phyloP scores from a whole-genome alignment of 2,329 filamentous ascomycete genomes.

The Microcyclosporella mali region DNA sequence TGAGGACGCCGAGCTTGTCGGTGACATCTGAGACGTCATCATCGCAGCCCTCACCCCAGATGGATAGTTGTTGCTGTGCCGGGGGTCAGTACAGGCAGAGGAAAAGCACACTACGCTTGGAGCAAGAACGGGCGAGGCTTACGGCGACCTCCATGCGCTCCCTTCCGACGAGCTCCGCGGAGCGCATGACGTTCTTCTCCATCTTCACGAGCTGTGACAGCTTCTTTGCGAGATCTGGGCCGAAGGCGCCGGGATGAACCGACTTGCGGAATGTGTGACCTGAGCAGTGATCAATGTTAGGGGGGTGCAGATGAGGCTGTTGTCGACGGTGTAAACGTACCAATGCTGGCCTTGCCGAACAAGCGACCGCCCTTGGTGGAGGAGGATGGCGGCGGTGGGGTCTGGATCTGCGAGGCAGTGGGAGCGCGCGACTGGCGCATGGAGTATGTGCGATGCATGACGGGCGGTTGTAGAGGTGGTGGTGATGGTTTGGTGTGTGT shows the following conservation, averaged over 20 bases:
- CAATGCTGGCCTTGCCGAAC: slow-evolving; percentile 78
- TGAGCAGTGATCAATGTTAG: slow-evolving; percentile 28
- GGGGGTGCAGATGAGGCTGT: not conserved
- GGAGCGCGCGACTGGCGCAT: slow-evolving; percentile 97
- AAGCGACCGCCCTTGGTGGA: slow-evolving; percentile 85
- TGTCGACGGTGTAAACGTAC: slow-evolving; percentile 49
- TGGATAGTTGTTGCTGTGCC: slow-evolving; percentile 86
- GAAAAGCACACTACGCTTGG: too few species aligned
- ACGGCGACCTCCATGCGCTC: slow-evolving; percentile 98
- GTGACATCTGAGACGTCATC: slow-evolving; percentile 98
- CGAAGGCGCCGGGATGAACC: slow-evolving; percentile 65
- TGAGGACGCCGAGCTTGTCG: slow-evolving; percentile 92
- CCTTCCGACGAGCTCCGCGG: slow-evolving; percentile 86
- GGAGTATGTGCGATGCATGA: slow-evolving; percentile 97
- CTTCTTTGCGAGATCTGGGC: slow-evolving; percentile 91
- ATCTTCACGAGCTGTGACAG: slow-evolving; percentile 97
- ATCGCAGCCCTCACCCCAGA: slow-evolving; percentile 93
- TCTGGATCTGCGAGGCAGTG: slow-evolving; percentile 85
- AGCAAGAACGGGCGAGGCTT: slow-evolving; percentile 39
- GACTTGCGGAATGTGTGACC: slow-evolving; percentile 68
- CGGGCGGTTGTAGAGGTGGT: slow-evolving; percentile 17
- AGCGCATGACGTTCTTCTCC: slow-evolving; percentile 99
- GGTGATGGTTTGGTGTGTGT: not conserved
- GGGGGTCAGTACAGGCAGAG: not conserved
- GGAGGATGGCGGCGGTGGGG: slow-evolving; percentile 84